Percentiles rank a stretch among this genome's conserved stretches.
Evolutionary conservation across 2,329 filamentous ascomycete genomes (phyloP).

Genomic region (Ramularia endophylla): DNA sequence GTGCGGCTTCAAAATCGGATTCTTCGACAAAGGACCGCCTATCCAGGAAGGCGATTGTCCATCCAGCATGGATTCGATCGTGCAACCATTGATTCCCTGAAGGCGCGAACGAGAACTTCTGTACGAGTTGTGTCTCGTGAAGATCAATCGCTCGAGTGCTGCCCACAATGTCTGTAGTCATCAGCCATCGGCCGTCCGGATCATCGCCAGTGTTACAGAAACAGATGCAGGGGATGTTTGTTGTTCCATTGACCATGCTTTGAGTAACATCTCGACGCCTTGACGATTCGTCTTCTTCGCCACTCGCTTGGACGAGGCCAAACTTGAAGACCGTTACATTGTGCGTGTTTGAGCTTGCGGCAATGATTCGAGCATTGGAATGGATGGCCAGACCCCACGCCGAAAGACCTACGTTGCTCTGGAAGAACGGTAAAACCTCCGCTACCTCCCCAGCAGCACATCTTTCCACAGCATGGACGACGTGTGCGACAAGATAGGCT

Average conservation of each 20-base stretch:
- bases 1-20: slow-evolving; percentile 15
- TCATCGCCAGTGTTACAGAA: slow-evolving; percentile 56
- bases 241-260: slow-evolving; percentile 25
- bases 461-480: slow-evolving; percentile 30
- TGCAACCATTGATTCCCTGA: slow-evolving; percentile 7
- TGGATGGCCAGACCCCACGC: slow-evolving; percentile 91
- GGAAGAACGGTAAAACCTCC: slow-evolving; percentile 55
- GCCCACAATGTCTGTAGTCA: slow-evolving; percentile 49
- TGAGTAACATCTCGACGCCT: slow-evolving; percentile 20
- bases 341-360: slow-evolving; percentile 70
- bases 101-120: slow-evolving; percentile 21
- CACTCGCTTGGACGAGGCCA: slow-evolving; percentile 39
- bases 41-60: slow-evolving; percentile 35
- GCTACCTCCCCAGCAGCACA: slow-evolving; percentile 18
- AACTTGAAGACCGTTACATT: slow-evolving; percentile 55
- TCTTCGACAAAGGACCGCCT: slow-evolving; percentile 28
- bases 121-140: slow-evolving; percentile 16
- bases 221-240: slow-evolving; percentile 53
- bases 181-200: slow-evolving; percentile 49
- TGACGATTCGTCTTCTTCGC: slow-evolving; percentile 10
- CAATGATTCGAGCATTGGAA: slow-evolving; percentile 72
- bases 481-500: slow-evolving; percentile 35
- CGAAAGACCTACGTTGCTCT: slow-evolving; percentile 67
- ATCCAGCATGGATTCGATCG: slow-evolving; percentile 31
- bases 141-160: slow-evolving; percentile 28